Evolutionary conservation across 345 rosid genomes (phyloP), one percentile per base, ranked within the genome.

Genomic region (Litchi chinensis): DNA sequence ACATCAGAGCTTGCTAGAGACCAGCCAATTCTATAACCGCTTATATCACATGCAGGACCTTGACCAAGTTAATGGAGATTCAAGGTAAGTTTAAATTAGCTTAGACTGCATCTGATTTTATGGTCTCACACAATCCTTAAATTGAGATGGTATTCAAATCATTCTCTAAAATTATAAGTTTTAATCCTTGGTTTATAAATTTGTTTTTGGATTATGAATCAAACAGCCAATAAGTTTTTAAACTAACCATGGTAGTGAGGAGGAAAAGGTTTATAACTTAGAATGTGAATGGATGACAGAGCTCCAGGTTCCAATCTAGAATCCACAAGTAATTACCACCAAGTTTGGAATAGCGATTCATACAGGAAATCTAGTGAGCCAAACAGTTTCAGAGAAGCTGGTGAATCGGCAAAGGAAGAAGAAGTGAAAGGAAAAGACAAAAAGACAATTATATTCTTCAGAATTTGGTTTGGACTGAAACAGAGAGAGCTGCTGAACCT

Each of bases 391-490:
- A 46, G 15, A 54, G 22, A 72, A 70, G 43, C 5, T 3, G 66
- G 64, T 72, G 78, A 78, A 70, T 22, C 81, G 60, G 52, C 79
- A 16, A 39, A 56, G 75, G 79, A 82, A 43, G 76, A 69, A 43
- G 84, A 79, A 62, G 64, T 52, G 13, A 44, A 68, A 70, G 68
- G 68, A 8, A 44, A 68, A 67, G 68, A 62, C 37, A 79, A 39
- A 56, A 65, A 41, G 69, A 60, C 64, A 22, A 70, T 59, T 46
- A 82, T 78, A 39, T 89, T 91, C 89, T 86, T 86, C 76, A 89
- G 90, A 78, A 81, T 89, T 63, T 91, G 95, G 93, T 89, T 80
- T 66, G 91, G 88, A 24, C 65, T 88, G 77, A 74, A 76, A 57
- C 69, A 81, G 57, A 56, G 19, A 52, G 95, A 91, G 43, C 77